Percentiles rank a stretch among this genome's conserved stretches.
phyloP scores from a whole-genome alignment of 768 basidiomycete genomes.

The Sarcodon sp. region DNA sequence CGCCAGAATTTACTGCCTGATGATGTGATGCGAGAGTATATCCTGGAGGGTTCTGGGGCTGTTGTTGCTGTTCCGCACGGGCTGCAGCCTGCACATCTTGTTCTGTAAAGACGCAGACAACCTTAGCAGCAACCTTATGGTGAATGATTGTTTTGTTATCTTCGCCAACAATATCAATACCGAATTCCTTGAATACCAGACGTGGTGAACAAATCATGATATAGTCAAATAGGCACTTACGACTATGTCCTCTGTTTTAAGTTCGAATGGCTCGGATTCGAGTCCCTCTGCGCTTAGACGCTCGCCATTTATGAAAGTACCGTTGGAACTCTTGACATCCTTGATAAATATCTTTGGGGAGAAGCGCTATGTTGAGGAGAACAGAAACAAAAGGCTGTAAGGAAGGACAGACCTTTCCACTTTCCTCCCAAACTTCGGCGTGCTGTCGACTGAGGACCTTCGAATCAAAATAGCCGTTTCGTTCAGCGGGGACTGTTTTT shows the following conservation, averaged over 20 bases:
- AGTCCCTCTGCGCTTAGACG: slow-evolving; percentile 80
- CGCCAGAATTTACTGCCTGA: not conserved
- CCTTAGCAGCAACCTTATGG: slow-evolving; percentile 95
- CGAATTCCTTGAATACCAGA: slow-evolving; percentile 65
- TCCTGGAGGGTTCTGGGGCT: slow-evolving; percentile 13
- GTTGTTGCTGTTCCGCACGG: slow-evolving; percentile 54
- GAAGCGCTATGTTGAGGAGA: slow-evolving; percentile 8
- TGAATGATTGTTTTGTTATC: slow-evolving; percentile 98
- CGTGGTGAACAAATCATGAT: slow-evolving; percentile 4
- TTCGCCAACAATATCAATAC: slow-evolving; percentile 97
- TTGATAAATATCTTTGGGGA: slow-evolving; percentile 81
- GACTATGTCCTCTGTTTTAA: slow-evolving; percentile 92
- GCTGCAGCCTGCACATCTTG: slow-evolving; percentile 73
- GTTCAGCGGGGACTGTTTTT: slow-evolving; percentile 85
- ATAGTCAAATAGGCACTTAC: slow-evolving; percentile 34
- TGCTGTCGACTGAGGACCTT: slow-evolving; percentile 92
- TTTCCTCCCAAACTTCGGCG: slow-evolving; percentile 97
- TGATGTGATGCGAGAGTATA: slow-evolving; percentile 20
- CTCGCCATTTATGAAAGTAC: slow-evolving; percentile 96
- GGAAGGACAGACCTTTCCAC: slow-evolving; percentile 50
- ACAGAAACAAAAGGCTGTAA: slow-evolving; percentile 1
- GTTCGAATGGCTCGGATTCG: slow-evolving; percentile 86
- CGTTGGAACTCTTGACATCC: slow-evolving; percentile 96
- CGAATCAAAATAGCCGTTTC: slow-evolving; percentile 95
- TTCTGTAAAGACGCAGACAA: slow-evolving; percentile 76